Base-by-base conservation (phyloP, 177 flowering plant genomes). In the Vitis hybrid region DNA sequence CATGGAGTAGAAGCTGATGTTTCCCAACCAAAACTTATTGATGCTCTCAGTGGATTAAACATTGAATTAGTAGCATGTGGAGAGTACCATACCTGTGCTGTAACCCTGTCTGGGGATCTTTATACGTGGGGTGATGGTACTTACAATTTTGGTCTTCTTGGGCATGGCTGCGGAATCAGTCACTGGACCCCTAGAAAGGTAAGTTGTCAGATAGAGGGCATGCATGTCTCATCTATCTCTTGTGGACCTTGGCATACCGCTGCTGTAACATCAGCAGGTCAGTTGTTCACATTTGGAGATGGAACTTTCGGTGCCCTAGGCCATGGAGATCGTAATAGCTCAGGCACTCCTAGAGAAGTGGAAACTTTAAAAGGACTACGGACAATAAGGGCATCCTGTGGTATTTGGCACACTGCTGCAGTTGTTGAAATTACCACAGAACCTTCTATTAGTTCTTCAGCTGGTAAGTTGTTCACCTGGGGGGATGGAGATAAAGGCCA, bases 401-500 rank as follows among this genome's bases (percentile, higher is more conserved):
- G 92, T 51, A 80, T 85, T 11, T 88, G 87, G 86, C 90, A 88
- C 51, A 88, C 90, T 7, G 88, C 90, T 19, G 92, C 92, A 9
- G 85, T 88, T 64, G 85, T 88, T n/a, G 92, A 88, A 69, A 74
- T 76, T 22, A 52, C 56, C 48, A 55, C 20, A 61, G 76, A 67
- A 51, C 55, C 76, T 62, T 67, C 85, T 68, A 60, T 73, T 76
- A 63, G 55, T 67, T 74, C 78, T 63, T 70, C 81, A 50, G 66
- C 81, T 50, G 82, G 85, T 57, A 80, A 80, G 70, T 69, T 83
- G 20, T 85, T 78, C 66, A 82, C 89, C 1, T 85, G 89, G 89
- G 89, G 29, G 89, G 83, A 83, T 70, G 86, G 86, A 39, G 84
- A 83, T 67, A 80, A 83, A 71, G 79, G 81, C 33, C 79, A 58